Evolutionary conservation across 352 stramenopile species (phyloP).

Genomic region (Phytopythium cucurbitacearum): DNA sequence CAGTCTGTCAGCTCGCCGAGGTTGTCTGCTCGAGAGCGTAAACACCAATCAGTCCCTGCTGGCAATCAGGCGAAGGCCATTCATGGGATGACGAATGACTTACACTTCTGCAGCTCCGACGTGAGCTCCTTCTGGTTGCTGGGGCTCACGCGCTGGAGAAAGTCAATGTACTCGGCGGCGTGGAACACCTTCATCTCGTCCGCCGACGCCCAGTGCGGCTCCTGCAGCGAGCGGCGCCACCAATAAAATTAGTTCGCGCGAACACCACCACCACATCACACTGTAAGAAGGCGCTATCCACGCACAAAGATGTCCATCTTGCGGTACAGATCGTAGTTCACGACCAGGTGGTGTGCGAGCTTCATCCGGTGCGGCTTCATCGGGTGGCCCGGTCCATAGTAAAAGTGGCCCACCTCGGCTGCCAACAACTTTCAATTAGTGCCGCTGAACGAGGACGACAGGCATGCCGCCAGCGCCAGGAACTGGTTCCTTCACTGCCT

Average conservation of each 20-base stretch:
- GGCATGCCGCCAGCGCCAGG: too few relatives aligned
- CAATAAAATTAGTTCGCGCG: background rate
- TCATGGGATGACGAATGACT: background rate
- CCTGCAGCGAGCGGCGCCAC: conserved; percentile 12
- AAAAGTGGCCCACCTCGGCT: conserved; percentile 93
- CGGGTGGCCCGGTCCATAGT: conserved; percentile 92
- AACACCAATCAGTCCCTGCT: background rate
- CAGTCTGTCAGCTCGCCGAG: conserved; percentile 95
- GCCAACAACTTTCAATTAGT: background rate
- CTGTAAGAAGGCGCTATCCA: background rate
- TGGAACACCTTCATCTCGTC: conserved; percentile 95
- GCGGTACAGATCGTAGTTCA: conserved; percentile 96
- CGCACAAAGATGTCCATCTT: conserved; percentile 96
- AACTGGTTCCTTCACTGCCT: too few relatives aligned
- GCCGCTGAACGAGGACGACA: too few relatives aligned
- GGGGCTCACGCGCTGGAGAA: conserved; percentile 91
- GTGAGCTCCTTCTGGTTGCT: conserved; percentile 84
- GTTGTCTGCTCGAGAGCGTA: conserved; percentile 66
- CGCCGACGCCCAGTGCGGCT: conserved; percentile 50
- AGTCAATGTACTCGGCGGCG: conserved; percentile 96
- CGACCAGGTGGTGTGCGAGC: conserved; percentile 95
- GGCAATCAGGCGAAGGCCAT: too few relatives aligned
- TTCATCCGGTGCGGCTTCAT: conserved; percentile 96
- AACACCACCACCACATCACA: too few relatives aligned
- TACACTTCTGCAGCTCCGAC: conserved; percentile 18